These are phyloP conservation scores for Nemania abortiva DNA, from an alignment of 2,329 filamentous ascomycete genomes.

Conservation along the genomic window DNA sequence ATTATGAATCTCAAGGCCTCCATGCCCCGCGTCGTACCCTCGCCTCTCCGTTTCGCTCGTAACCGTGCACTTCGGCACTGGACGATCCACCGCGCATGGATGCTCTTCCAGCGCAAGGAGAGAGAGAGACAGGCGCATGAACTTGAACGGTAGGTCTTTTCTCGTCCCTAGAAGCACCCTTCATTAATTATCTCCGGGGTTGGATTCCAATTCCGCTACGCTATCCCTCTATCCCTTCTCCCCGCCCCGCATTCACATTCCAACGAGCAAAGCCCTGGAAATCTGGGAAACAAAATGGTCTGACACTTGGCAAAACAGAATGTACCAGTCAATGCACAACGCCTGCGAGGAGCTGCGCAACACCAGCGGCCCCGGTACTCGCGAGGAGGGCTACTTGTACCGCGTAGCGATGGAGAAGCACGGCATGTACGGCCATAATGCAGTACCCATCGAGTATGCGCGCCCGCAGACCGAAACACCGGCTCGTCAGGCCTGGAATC, in stretches of 20 bases:
- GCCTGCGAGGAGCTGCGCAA: conserved; percentile 87
- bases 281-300: not conserved
- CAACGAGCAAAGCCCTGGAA: too few relatives aligned
- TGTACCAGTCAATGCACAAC: conserved; percentile 83
- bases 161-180: conserved; percentile 51
- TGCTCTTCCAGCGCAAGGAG: conserved; percentile 79
- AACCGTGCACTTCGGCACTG: conserved; percentile 92
- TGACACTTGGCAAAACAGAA: conserved; percentile 47
- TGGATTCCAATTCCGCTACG: too few relatives aligned
- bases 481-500: conserved; percentile 85
- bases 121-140: conserved; percentile 74
- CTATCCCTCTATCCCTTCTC: not conserved
- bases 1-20: conserved; percentile 61
- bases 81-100: conserved; percentile 98
- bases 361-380: conserved; percentile 67
- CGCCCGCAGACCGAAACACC: conserved; percentile 87
- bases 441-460: conserved; percentile 92
- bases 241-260: not conserved
- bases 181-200: too few relatives aligned
- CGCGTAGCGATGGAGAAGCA: conserved; percentile 92
- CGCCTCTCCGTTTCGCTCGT: conserved; percentile 88
- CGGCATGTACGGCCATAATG: conserved; percentile 77
- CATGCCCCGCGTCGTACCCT: conserved; percentile 64
- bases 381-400: conserved; percentile 80
- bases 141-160: conserved; percentile 72